Evolutionary conservation across 768 basidiomycete genomes (phyloP).

Genomic region (Tylopilus subfusipes): DNA sequence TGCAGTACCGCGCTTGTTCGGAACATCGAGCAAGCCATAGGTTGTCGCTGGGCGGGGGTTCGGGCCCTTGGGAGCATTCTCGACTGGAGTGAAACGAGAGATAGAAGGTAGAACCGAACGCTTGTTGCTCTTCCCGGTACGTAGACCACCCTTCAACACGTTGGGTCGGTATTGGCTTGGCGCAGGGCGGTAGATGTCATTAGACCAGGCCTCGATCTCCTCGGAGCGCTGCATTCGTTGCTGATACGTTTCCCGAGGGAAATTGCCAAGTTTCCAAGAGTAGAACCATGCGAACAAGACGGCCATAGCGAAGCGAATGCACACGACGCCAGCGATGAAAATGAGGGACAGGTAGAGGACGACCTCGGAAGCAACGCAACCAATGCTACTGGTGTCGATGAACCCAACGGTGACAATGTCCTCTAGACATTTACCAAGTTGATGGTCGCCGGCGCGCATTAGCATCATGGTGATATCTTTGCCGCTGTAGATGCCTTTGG

Average conservation of each 20-base stretch:
- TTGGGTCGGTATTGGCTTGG: slow-evolving; percentile 90
- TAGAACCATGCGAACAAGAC: slow-evolving; percentile 98
- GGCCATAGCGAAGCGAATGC: slow-evolving; percentile 94
- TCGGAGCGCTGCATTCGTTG: slow-evolving; percentile 84
- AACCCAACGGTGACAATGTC: slow-evolving; percentile 88
- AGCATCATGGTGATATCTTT: slow-evolving; percentile 88
- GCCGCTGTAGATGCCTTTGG: slow-evolving; percentile 71
- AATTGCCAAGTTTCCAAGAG: slow-evolving; percentile 92
- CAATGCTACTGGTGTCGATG: slow-evolving; percentile 91
- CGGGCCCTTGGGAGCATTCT: slow-evolving; percentile 50
- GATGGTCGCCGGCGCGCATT: slow-evolving; percentile 63
- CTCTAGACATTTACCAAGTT: slow-evolving; percentile 76
- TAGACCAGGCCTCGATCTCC: slow-evolving; percentile 95
- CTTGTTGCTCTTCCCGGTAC: slow-evolving; percentile 47
- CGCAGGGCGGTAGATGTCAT: slow-evolving; percentile 92
- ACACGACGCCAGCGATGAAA: slow-evolving; percentile 96
- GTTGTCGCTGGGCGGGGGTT: slow-evolving; percentile 57
- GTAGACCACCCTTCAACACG: slow-evolving; percentile 68
- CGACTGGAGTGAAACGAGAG: slow-evolving; percentile 75
- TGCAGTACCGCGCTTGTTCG: slow-evolving; percentile 58
- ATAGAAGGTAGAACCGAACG: slow-evolving; percentile 61
- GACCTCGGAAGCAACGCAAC: slow-evolving; percentile 92
- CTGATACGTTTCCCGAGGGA: slow-evolving; percentile 89
- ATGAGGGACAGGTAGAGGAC: slow-evolving; percentile 93
- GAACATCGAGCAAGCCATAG: slow-evolving; percentile 63